Evolutionary conservation across 192 early-diverging fungal genomes (phyloP).

Genomic region (Linnemannia schmuckeri): DNA sequence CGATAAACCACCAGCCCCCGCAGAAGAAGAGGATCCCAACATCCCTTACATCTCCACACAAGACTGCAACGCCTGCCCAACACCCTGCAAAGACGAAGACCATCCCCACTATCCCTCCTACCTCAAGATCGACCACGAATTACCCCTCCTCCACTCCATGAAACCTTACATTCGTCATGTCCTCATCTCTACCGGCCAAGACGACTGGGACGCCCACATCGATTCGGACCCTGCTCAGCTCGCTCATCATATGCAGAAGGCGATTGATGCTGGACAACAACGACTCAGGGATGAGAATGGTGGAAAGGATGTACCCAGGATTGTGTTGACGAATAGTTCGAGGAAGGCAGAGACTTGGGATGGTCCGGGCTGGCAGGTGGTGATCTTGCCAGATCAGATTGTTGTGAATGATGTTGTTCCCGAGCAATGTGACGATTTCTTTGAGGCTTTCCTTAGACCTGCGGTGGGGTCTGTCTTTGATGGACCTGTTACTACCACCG

Average conservation of each 20-base stretch:
- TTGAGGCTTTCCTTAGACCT: conserved; percentile 57
- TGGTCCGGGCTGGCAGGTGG: conserved; percentile 41
- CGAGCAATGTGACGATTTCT: conserved; percentile 58
- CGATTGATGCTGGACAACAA: conserved; percentile 35
- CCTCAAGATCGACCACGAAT: conserved; percentile 62
- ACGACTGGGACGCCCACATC: conserved; percentile 64
- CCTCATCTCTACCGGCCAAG: conserved; percentile 65
- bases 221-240: conserved; percentile 64
- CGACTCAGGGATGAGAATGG: conserved; percentile 20
- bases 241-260: conserved; percentile 56
- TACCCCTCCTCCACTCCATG: conserved; percentile 61
- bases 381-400: conserved; percentile 68
- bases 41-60: conserved; percentile 35
- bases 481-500: background rate
- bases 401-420: conserved; percentile 63
- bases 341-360: conserved; percentile 40
- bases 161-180: conserved; percentile 69
- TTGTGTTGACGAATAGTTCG: conserved; percentile 66
- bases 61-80: conserved; percentile 59
- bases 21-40: conserved; percentile 37
- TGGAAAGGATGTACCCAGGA: conserved; percentile 45
- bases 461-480: conserved; percentile 8
- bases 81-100: conserved; percentile 58
- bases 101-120: conserved; percentile 65
- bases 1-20: background rate